A percentile compares a stretch with the other conserved stretches of the same genome.
Evolutionary conservation across 2,329 filamentous ascomycete species (phyloP).

Genomic region (Verticillium albo-atrum): DNA sequence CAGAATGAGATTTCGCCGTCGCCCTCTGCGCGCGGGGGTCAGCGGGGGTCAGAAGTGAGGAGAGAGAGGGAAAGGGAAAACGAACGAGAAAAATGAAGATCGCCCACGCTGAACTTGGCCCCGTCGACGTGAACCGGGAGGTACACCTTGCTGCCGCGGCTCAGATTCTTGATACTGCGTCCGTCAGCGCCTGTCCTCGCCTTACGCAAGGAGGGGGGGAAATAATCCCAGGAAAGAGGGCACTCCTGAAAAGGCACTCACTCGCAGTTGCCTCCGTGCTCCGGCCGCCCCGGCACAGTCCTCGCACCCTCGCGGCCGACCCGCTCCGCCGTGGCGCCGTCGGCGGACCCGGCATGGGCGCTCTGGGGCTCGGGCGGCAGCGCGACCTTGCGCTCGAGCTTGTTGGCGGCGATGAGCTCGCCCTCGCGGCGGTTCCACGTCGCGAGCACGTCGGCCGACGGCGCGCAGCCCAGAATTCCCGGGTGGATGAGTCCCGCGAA

Average conservation of each 20-base stretch:
- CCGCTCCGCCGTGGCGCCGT: constrained; percentile 54
- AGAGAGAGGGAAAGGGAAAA: constrained; percentile 6
- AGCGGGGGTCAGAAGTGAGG: background rate
- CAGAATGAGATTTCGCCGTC: constrained; percentile 90
- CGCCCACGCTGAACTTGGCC: constrained; percentile 86
- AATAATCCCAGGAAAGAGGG: too few species aligned
- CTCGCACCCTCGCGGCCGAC: constrained; percentile 75
- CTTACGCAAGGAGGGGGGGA: too few species aligned
- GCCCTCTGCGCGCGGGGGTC: constrained; percentile 50
- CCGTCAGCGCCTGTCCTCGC: constrained; percentile 13
- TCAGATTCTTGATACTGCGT: constrained; percentile 70
- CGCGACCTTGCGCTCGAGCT: constrained; percentile 68
- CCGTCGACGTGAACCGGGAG: constrained; percentile 82
- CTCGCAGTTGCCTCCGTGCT: constrained; percentile 88
- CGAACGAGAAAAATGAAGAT: constrained; percentile 73
- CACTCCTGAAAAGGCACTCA: constrained; percentile 15
- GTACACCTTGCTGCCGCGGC: constrained; percentile 75
- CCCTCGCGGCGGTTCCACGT: constrained; percentile 82
- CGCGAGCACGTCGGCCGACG: constrained; percentile 69
- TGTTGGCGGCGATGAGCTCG: constrained; percentile 68
- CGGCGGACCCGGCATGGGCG: constrained; percentile 66
- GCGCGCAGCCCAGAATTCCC: constrained; percentile 85
- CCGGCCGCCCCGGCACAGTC: constrained; percentile 79
- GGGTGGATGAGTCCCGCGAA: constrained; percentile 90
- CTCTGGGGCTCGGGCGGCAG: constrained; percentile 69